Evolutionary conservation across 371 early-diverging fungal species (phyloP).

Genomic region (Mucor ambiguus): DNA sequence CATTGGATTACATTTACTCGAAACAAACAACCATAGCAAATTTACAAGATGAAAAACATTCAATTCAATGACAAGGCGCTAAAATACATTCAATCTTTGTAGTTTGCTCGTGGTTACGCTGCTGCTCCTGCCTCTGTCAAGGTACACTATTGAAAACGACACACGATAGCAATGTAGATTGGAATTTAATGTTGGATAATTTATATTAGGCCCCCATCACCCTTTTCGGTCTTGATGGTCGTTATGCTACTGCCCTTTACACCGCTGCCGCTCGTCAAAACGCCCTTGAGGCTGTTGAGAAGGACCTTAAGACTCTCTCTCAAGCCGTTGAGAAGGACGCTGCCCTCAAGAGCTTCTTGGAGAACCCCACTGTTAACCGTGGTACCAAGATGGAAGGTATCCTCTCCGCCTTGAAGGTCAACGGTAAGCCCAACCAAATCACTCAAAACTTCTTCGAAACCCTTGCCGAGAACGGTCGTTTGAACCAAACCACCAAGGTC

Average conservation of each 20-base stretch:
- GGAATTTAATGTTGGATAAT: not conserved
- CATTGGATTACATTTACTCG: not conserved
- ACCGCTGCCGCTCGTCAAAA: conserved; percentile 90
- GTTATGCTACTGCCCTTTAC: conserved; percentile 97
- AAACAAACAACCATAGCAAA: not conserved
- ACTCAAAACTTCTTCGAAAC: conserved; percentile 91
- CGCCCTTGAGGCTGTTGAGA: conserved; percentile 83
- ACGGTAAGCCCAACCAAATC: conserved; percentile 73
- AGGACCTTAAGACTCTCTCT: conserved; percentile 77
- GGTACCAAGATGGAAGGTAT: conserved; percentile 79
- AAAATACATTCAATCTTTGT: conserved; percentile 13
- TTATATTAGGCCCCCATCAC: conserved; percentile 74
- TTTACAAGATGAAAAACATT: not conserved
- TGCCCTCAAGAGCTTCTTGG: conserved; percentile 72
- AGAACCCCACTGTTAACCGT: conserved; percentile 87
- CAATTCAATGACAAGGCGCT: conserved; percentile 1
- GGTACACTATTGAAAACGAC: conserved; percentile 31
- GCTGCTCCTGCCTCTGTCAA: conserved; percentile 50
- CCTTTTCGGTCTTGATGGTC: conserved; percentile 94
- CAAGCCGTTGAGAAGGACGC: conserved; percentile 74
- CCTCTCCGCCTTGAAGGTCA: conserved; percentile 57
- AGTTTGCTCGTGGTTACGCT: conserved; percentile 65
- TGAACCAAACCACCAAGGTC: conserved; percentile 83
- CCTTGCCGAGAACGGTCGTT: conserved; percentile 93
- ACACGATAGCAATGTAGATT: not conserved